Percentiles rank a stretch among this genome's conserved stretches.
These are phyloP conservation scores for Penicillium decumbens DNA, from an alignment of 2,329 filamentous ascomycete genomes.

Conservation along the genomic window DNA sequence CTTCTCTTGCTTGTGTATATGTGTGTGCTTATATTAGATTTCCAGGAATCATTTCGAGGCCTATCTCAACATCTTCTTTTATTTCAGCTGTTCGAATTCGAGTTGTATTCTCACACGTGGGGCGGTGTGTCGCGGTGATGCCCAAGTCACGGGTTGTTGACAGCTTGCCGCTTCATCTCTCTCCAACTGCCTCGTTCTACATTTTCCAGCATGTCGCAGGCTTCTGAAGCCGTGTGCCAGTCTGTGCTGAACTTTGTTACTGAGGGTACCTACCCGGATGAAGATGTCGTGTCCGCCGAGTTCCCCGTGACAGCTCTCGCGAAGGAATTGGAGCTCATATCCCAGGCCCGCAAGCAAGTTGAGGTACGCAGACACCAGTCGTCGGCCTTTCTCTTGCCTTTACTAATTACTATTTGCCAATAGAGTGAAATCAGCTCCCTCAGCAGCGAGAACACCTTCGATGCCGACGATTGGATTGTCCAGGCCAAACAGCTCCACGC, in stretches of 20 bases:
- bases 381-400: background rate
- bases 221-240: conserved; percentile 47
- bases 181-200: conserved; percentile 5
- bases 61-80: background rate
- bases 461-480: conserved; percentile 79
- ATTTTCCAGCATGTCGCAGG: conserved; percentile 36
- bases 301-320: conserved; percentile 49
- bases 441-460: conserved; percentile 70
- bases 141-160: conserved; percentile 32
- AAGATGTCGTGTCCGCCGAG: conserved; percentile 51
- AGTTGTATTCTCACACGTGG: conserved; percentile 11
- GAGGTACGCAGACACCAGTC: conserved; percentile 41
- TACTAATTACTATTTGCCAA: conserved; percentile 9
- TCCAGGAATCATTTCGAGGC: background rate
- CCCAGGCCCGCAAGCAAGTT: conserved; percentile 50
- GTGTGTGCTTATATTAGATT: background rate
- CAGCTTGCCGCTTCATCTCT: conserved; percentile 16
- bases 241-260: conserved; percentile 62
- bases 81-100: background rate
- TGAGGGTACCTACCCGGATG: conserved; percentile 54
- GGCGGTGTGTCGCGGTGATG: conserved; percentile 22
- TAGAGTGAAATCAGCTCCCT: conserved; percentile 69
- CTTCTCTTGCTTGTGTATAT: background rate
- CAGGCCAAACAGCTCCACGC: conserved; percentile 79
- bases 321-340: conserved; percentile 49